Percentiles rank a stretch among this genome's conserved stretches.
Conservation (phyloP, 1,284 basidiomycete genomes). For the Ceratobasidium sp. region DNA sequence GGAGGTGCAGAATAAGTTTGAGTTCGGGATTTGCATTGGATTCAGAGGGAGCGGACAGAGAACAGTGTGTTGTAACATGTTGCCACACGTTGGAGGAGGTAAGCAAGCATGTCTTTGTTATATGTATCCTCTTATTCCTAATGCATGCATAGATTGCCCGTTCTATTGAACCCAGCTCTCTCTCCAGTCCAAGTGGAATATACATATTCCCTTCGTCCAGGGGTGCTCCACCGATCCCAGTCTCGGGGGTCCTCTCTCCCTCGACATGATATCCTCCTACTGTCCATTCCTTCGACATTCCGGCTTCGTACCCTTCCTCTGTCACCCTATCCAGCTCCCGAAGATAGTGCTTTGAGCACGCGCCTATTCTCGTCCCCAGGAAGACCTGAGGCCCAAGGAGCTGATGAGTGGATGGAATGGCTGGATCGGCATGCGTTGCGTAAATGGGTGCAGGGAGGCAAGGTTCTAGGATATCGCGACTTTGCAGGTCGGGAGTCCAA, state of each 20-base stretch:
- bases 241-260: slow-evolving; percentile 64
- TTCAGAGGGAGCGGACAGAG: slow-evolving; percentile 46
- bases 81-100: slow-evolving; percentile 71
- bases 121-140: slow-evolving; percentile 1
- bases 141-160: slow-evolving; percentile 44
- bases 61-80: slow-evolving; percentile 63
- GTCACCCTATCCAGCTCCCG: slow-evolving; percentile 69
- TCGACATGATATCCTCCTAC: slow-evolving; percentile 64
- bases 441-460: slow-evolving; percentile 60
- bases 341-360: slow-evolving; percentile 59
- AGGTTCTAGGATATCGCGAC: slow-evolving; percentile 66
- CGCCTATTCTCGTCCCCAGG: slow-evolving; percentile 57
- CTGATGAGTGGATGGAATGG: slow-evolving; percentile 36
- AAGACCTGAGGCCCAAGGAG: slow-evolving; percentile 4
- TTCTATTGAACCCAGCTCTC: background rate
- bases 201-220: slow-evolving; percentile 48
- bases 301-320: slow-evolving; percentile 62
- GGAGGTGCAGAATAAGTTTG: slow-evolving; percentile 60
- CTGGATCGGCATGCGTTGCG: slow-evolving; percentile 42
- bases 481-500: slow-evolving; percentile 63
- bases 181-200: slow-evolving; percentile 2
- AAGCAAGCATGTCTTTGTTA: slow-evolving; percentile 44
- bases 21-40: slow-evolving; percentile 69
- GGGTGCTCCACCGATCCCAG: slow-evolving; percentile 52
- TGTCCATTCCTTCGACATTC: slow-evolving; percentile 51